Evolutionary conservation across 305 asterid genomes (phyloP).

Genomic region (Fraxinus nigra): DNA sequence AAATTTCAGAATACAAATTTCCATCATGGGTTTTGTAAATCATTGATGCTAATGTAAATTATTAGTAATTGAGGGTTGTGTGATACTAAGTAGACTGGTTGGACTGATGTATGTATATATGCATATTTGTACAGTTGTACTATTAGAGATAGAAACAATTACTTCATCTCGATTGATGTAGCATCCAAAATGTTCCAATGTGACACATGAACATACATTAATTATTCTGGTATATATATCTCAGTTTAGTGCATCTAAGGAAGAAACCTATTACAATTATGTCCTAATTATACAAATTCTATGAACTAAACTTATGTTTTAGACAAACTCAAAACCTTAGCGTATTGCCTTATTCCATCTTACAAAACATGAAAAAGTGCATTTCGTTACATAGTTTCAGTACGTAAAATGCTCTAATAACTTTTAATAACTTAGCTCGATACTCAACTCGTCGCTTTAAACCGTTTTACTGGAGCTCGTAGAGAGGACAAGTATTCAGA

Average conservation of each 20-base stretch:
- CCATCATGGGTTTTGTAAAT: background rate
- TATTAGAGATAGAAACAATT: background rate
- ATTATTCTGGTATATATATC: background rate
- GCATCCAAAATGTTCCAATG: background rate
- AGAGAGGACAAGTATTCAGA: slow-evolving; percentile 58
- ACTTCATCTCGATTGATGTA: background rate
- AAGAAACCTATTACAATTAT: background rate
- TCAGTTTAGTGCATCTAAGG: background rate
- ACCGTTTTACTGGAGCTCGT: slow-evolving; percentile 72
- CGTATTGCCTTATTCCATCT: background rate
- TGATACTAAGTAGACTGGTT: background rate
- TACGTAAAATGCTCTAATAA: background rate
- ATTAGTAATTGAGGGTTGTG: background rate
- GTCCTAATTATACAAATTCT: background rate
- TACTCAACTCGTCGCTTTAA: slow-evolving; percentile 32
- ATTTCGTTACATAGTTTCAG: background rate
- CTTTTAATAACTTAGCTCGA: slow-evolving; percentile 6
- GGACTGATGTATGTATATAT: background rate
- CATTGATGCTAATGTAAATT: background rate
- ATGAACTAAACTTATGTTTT: background rate
- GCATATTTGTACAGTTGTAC: background rate
- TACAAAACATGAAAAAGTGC: background rate
- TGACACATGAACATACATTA: background rate
- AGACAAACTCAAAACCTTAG: background rate
- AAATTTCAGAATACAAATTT: background rate